phyloP scores from a whole-genome alignment of 805 yeast genomes.

The Saccharomycopsis schoenii region DNA sequence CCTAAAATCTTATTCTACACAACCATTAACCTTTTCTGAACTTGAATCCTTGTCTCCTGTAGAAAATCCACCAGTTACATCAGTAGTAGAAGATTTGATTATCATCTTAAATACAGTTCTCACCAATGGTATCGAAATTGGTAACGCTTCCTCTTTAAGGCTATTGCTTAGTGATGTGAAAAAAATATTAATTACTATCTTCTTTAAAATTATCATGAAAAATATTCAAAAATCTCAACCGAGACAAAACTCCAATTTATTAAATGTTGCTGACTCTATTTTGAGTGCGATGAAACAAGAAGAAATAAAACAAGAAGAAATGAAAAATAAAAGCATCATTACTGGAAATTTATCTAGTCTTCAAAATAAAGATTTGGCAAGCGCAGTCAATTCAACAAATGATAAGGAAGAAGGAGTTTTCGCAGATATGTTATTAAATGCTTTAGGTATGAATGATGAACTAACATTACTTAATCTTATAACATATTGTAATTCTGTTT shows the following conservation, averaged over 20 bases:
- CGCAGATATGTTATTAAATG: slow-evolving; percentile 28
- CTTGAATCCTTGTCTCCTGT: slow-evolving; percentile 26
- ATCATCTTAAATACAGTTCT: slow-evolving; percentile 62
- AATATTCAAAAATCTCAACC: slow-evolving; percentile 38
- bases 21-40: slow-evolving; percentile 1
- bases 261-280: slow-evolving; percentile 6
- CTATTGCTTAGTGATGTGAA: slow-evolving; percentile 45
- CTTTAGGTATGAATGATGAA: slow-evolving; percentile 31
- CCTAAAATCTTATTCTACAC: background rate
- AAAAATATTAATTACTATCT: slow-evolving; percentile 53
- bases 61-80: slow-evolving; percentile 60
- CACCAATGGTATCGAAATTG: slow-evolving; percentile 59
- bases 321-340: slow-evolving; percentile 6
- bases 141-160: slow-evolving; percentile 47
- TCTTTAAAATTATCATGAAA: slow-evolving; percentile 44
- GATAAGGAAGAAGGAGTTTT: slow-evolving; percentile 7
- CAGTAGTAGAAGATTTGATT: slow-evolving; percentile 79
- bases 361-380: background rate
- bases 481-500: slow-evolving; percentile 62
- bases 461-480: slow-evolving; percentile 50
- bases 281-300: slow-evolving; percentile 10
- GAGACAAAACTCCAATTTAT: slow-evolving; percentile 26
- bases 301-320: slow-evolving; percentile 1
- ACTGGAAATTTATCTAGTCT: slow-evolving; percentile 14
- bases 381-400: background rate